Base-by-base conservation (phyloP, 441 rosid genomes). In the Pelargonium fulgidum region DNA sequence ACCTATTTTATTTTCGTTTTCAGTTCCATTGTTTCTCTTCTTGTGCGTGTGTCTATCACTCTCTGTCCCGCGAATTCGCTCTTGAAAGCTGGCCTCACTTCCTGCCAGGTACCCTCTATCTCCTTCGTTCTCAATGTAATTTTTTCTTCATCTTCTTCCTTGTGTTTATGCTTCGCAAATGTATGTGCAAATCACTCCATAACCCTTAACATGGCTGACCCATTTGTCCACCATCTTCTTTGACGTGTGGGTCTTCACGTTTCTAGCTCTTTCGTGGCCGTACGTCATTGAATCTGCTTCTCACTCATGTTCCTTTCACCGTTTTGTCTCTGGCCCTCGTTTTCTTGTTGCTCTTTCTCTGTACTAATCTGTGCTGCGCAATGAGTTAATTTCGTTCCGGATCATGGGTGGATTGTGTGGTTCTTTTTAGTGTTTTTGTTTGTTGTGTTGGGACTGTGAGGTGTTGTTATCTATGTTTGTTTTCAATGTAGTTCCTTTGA, bases 21-120 rank as follows among this genome's bases (percentile, higher is more conserved):
- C 19, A 56, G 19, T 56, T 56, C 19, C 62, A 3, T 56, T 14
- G 20, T 10, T 56, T 56, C 62, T 17, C 19, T 56, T 56, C 12
- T 44, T 36, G 7, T 36, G 7, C 0, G 41, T 36, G 62, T 56
- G 62, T 56, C 61, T 54, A 8, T 56, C 62, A 56, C 26, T 56
- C 62, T 19, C 48, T 56, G 62, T 56, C 62, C 62, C 62, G 62
- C 62, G 62, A 56, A 56, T 56, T 56, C 62, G 62, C 22, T 17
- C 62, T 56, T 56, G 62, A 56, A 56, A 56, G 26, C 26, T 56
- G 62, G 62, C 62, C 26, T 19, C 62, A 56, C 62, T 56, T 17
- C 22, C 10, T 16, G 19, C 62, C 24, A 56, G 62, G 62, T 56
- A 56, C 19, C 26, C 62, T 16, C 62, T 56, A 16, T 9, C 62